phyloP scores from a whole-genome alignment of 768 basidiomycete genomes.

The Leccinellum rugosiceps region DNA sequence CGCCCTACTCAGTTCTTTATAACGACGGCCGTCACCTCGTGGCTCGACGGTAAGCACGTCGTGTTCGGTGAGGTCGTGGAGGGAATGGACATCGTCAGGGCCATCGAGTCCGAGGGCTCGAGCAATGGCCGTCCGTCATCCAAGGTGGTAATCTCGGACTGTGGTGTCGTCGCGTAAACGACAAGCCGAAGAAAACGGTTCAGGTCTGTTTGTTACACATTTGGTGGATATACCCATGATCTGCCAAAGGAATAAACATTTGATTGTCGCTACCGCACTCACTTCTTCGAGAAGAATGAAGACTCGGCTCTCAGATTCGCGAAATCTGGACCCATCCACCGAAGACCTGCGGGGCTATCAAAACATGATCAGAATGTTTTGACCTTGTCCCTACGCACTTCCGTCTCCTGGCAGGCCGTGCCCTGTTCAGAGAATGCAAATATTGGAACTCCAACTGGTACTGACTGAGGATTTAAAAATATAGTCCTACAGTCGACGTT shows the following conservation, averaged over 20 bases:
- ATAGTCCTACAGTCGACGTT: no score
- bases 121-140: slow-evolving; percentile 25
- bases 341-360: no score
- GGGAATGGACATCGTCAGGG: slow-evolving; percentile 41
- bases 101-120: slow-evolving; percentile 36
- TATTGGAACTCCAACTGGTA: no score
- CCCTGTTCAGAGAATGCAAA: no score
- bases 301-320: no score
- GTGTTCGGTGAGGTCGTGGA: slow-evolving; percentile 48
- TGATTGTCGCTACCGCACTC: background rate
- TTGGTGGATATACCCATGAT: background rate
- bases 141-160: slow-evolving; percentile 50
- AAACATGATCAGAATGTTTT: no score
- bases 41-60: slow-evolving; percentile 47
- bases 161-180: slow-evolving; percentile 45
- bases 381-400: no score
- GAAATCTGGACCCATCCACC: background rate
- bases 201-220: background rate
- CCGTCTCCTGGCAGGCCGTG: no score
- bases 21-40: slow-evolving; percentile 67
- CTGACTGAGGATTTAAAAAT: no score
- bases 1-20: slow-evolving; percentile 58
- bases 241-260: slow-evolving; percentile 7
- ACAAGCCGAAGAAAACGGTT: background rate
- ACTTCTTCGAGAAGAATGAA: background rate